Base-by-base conservation (phyloP, 2,329 filamentous ascomycete genomes). In the Hirsutella minnesotensis region DNA sequence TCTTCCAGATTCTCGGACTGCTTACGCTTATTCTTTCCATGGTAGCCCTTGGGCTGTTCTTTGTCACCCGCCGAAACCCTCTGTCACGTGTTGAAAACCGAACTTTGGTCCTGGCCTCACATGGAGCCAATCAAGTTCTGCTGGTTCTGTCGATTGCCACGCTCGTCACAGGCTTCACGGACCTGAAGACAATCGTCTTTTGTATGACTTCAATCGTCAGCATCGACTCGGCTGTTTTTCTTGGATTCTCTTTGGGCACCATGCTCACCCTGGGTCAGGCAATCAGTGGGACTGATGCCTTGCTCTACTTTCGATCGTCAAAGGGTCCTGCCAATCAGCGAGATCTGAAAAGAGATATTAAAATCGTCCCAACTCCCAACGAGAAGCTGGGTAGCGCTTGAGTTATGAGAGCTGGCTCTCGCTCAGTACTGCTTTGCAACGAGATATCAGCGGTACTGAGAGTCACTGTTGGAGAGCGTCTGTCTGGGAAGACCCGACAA, bases 151-250 rank as follows among this genome's bases (percentile, higher is more conserved):
- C 51, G 3, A 20, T 54, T 4, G 41, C 47, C 1, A 52, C 57
- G 1, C 45, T 48, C 13, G 40, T 56, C 5, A 52, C 49, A 0
- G 59, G 59, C 5, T 60, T 62, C 33, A 42, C 49, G 2, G 57
- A 58, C 29, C 44, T 62, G 3, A 53, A 50, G 38, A 45, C 45
- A 9, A 49, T 59, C 12, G 43, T 51, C 1, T 46, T 61, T 18
- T 57, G 58, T 41, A 38, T 57, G 22, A 56, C 55, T 5, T 51
- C 53, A 13, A 38, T 54, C 15, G 38, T 62, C 5, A 44, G 55
- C 3, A 53, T 62, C 22, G 52, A 57, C 37, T 20, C 49, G 8
- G 53, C 51, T 9, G 34, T 61, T 4, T 19, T 43, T 7, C 7
- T 53, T 4, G 59, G 56, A 4, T 52, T 58, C 30, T 40, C 43